Conservation (phyloP, 1,284 basidiomycete species). For the Apiotrichum laibachii region DNA sequence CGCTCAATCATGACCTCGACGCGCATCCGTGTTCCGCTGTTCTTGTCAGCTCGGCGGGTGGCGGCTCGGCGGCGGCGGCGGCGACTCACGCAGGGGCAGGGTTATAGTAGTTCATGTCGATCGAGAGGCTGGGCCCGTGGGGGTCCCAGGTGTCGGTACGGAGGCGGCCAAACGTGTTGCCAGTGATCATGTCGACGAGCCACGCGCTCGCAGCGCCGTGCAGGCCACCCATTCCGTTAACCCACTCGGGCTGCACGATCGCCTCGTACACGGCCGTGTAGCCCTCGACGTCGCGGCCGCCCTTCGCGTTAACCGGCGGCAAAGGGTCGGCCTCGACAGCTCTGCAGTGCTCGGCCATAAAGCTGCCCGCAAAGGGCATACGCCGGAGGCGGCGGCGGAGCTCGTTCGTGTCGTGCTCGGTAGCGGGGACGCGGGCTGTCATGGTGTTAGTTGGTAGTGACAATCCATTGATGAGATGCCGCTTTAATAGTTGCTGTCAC, state of each 20-base stretch:
- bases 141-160: constrained; percentile 26
- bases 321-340: constrained; percentile 1
- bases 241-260: constrained; percentile 26
- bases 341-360: neutral
- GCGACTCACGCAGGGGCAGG: constrained; percentile 16
- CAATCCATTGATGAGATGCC: no score
- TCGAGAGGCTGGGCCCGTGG: constrained; percentile 32
- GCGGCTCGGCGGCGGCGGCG: neutral
- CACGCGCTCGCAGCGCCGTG: constrained; percentile 38
- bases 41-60: constrained; percentile 1
- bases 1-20: constrained; percentile 7
- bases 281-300: constrained; percentile 3
- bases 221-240: constrained; percentile 29
- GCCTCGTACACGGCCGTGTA: constrained; percentile 1
- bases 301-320: constrained; percentile 2
- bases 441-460: neutral
- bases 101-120: constrained; percentile 34
- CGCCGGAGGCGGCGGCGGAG: constrained; percentile 4
- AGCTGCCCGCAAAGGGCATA: constrained; percentile 13
- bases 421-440: constrained; percentile 7
- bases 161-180: constrained; percentile 3
- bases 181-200: constrained; percentile 34
- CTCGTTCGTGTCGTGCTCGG: constrained; percentile 2
- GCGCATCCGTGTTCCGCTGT: constrained; percentile 11
- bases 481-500: no score